Conservation (phyloP, 73 alveolate genomes). For the Paramecium sonneborni region DNA sequence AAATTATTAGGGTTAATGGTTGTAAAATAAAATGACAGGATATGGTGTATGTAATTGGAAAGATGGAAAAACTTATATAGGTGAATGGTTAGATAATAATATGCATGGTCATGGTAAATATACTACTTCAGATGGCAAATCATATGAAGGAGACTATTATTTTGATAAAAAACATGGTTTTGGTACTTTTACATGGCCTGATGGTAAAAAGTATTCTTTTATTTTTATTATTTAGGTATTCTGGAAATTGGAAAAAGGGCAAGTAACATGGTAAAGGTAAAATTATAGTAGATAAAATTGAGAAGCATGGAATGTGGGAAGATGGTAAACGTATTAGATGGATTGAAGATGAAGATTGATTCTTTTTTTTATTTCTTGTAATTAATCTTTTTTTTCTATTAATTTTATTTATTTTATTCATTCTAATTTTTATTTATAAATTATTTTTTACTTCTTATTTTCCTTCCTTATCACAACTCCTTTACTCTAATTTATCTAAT, state of each 20-base stretch:
- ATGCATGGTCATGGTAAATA: slow-evolving; percentile 77
- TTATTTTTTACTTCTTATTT: too few relatives aligned
- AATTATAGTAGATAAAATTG: slow-evolving; percentile 34
- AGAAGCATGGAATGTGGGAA: slow-evolving; percentile 72
- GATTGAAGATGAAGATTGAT: slow-evolving; percentile 55
- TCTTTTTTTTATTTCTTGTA: background rate
- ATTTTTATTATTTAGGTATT: background rate
- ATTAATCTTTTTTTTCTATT: background rate
- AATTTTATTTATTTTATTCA: background rate
- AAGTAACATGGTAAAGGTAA: slow-evolving; percentile 57
- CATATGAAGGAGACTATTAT: slow-evolving; percentile 72
- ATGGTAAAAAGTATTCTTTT: slow-evolving; percentile 4
- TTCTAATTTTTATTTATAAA: too few relatives aligned
- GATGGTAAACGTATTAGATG: slow-evolving; percentile 72
- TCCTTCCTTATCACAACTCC: too few relatives aligned
- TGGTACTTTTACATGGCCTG: slow-evolving; percentile 60
- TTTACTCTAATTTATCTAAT: too few relatives aligned
- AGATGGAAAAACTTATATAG: slow-evolving; percentile 73
- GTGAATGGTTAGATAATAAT: slow-evolving; percentile 76
- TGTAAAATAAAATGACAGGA: slow-evolving; percentile 74
- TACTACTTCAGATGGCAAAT: slow-evolving; percentile 76
- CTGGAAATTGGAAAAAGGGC: slow-evolving; percentile 65
- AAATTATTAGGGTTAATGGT: slow-evolving; percentile 70
- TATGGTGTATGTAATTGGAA: slow-evolving; percentile 74
- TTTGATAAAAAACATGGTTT: slow-evolving; percentile 58